phyloP scores from a whole-genome alignment of 352 stramenopile genomes.

The Phytophthora lateralis region DNA sequence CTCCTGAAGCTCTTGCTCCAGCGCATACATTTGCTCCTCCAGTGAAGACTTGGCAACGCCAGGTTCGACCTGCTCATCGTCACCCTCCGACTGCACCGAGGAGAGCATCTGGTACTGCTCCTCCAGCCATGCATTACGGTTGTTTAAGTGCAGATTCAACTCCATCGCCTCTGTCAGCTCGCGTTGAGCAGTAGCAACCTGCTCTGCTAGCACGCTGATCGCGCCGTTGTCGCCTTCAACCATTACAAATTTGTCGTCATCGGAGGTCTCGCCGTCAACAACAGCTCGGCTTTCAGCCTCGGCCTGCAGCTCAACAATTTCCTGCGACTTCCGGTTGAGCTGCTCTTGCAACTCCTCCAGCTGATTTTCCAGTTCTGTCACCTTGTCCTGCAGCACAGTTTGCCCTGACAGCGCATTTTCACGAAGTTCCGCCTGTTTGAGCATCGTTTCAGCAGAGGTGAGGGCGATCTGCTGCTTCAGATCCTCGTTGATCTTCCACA shows the following conservation, averaged over 20 bases:
- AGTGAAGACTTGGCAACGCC: conserved; percentile 27
- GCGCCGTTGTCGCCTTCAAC: conserved; percentile 49
- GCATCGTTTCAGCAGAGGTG: conserved; percentile 58
- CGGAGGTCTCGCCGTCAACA: conserved; percentile 24
- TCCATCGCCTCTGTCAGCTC: conserved; percentile 87
- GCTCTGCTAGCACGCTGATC: conserved; percentile 73
- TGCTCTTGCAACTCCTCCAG: conserved; percentile 67
- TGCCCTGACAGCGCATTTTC: conserved; percentile 64
- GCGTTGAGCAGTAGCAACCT: conserved; percentile 69
- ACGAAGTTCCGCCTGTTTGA: conserved; percentile 61
- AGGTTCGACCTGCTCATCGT: conserved; percentile 40
- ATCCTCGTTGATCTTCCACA: conserved; percentile 83
- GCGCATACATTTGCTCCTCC: conserved; percentile 32
- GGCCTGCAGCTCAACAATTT: conserved; percentile 44
- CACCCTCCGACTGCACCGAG: conserved; percentile 36
- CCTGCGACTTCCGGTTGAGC: conserved; percentile 61
- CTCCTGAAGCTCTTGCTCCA: conserved; percentile 54
- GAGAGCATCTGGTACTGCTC: conserved; percentile 66
- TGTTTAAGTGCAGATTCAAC: conserved; percentile 79
- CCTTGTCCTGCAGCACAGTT: conserved; percentile 52
- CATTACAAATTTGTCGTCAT: conserved; percentile 50
- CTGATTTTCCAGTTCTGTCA: conserved; percentile 64
- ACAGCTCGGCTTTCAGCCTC: conserved; percentile 26
- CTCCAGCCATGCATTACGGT: conserved; percentile 80
- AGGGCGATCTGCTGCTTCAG: conserved; percentile 76